Base-by-base conservation (phyloP, 192 early-diverging fungal species). In the Coemansia sp. region DNA sequence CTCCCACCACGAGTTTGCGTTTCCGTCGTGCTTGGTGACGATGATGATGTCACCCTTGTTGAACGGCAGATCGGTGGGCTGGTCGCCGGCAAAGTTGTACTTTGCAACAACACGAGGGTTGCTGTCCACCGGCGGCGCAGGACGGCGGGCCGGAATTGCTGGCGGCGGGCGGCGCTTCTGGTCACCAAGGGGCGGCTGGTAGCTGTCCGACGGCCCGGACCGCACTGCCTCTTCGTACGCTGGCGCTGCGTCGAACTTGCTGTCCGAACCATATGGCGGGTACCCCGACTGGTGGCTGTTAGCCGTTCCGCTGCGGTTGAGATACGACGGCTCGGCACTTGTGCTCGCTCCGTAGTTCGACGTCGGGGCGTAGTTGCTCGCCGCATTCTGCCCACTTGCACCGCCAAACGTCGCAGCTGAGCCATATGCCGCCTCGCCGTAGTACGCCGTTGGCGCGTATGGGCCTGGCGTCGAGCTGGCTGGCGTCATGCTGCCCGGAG, bases 1-100 rank as follows among this genome's bases (percentile, higher is more conserved):
- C 26, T 86, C 85, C 96, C 95, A 98, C 96, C 96, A 98, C 54
- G 62, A n/a, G 38, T 60, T 28, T 6, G 26, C 19, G 66, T 94
- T 91, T 68, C 93, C 88, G 34, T 72, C 82, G 28, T 82, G 82
- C 1, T 85, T 84, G 2, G 86, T 49, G 11, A 98, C 86, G 3
- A 82, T 86, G 68, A 98, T 95, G 23, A 87, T 69, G 69, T 98
- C 95, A 53, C 91, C 94, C 66, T 88, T 89, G 63, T 82, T 86
- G 71, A 98, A 98, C 15, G 81, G 59, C 61, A 98, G 72, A 68
- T 98, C 96, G 17, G 88, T 93, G 5, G 82, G 69, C 65, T 92
- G 83, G 61, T 93, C 85, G 1, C 88, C 93, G 6, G 72, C 72
- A 77, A 92, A 98, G 77, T 96, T 91, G 60, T 91, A 98, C 65